Percentiles rank a stretch among this genome's conserved stretches.
These are phyloP conservation scores for Scutellaria baicalensis DNA, from an alignment of 257 asterid species.

Conservation along the genomic window DNA sequence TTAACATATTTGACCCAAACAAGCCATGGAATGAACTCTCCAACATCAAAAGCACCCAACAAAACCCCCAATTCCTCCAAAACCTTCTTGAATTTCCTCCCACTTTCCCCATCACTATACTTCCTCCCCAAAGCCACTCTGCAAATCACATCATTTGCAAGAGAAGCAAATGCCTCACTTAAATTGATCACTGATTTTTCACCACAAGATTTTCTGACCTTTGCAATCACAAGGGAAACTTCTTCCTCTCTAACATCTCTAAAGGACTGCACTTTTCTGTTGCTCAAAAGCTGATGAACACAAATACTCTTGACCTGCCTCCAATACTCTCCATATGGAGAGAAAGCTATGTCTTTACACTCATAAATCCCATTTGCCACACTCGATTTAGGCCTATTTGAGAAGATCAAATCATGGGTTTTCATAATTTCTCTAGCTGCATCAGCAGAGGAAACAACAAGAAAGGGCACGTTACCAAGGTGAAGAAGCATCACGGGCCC, in stretches of 20 bases:
- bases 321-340: conserved; percentile 42
- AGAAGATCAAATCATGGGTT: conserved; percentile 41
- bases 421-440: conserved; percentile 28
- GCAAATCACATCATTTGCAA: conserved; percentile 33
- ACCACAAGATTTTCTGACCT: conserved; percentile 1
- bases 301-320: conserved; percentile 36
- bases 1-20: conserved; percentile 27
- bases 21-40: conserved; percentile 42
- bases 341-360: conserved; percentile 37
- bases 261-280: conserved; percentile 33
- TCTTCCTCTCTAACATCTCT: conserved; percentile 34
- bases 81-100: conserved; percentile 31
- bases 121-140: conserved; percentile 44
- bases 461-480: conserved; percentile 35
- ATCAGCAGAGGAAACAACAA: conserved; percentile 31
- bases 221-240: conserved; percentile 23
- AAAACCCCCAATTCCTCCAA: conserved; percentile 37
- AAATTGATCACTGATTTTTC: conserved; percentile 19
- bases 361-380: conserved; percentile 34
- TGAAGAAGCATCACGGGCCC: conserved; percentile 46
- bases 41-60: conserved; percentile 33
- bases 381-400: conserved; percentile 38
- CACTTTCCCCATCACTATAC: conserved; percentile 29
- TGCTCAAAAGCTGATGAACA: conserved; percentile 33
- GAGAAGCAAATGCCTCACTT: conserved; percentile 28